Evolutionary conservation across 2,329 filamentous ascomycete species (phyloP), one percentile per base, ranked within the genome.

Genomic region (Biscogniauxia mediterranea): DNA sequence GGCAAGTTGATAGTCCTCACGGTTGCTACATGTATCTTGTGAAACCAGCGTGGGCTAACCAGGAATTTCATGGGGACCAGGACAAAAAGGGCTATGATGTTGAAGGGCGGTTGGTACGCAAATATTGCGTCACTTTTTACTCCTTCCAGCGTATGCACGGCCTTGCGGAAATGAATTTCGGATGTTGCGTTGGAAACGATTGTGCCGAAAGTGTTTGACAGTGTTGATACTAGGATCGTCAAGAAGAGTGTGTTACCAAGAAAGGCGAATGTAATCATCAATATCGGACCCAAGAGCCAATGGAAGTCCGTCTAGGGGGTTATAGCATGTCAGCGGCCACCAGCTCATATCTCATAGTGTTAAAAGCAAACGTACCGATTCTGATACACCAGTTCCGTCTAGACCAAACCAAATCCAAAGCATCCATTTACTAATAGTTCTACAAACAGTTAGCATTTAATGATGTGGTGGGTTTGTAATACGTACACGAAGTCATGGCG

Each of bases 381-480:
- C 75, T 54, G 85, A 80, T 51, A 89, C 87, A 7, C 86, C 86
- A 3, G 83, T 86, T 6, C 85, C 92, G 68, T 95, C 92, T 1
- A 96, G 84, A 1, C 92, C 92, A 71, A 96, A 95, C 92, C 92
- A 96, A 65, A 96, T 93, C 84, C 90, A 95, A 1, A 95, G 84
- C 91, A 96, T 94, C 92, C 92, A 96, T 75, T 93, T 93, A 52
- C 87, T 87, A 64, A 95, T 93, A 1, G 88, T 91, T 4, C 81
- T 84, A 54, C 26, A 46, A 0, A 63, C 50, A 9, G 54, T 72
- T 62, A 70, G 67, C 52, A 9, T 52, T 49, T n/a, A 51, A 21
- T 13, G 1, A 1, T 15, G 19, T 15, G 13, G 9, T 54, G 9
- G 8, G 9, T 2, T 20, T 9, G 23, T n/a, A 62, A 3, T 7